Base-by-base conservation (phyloP, 1,139 yeast genomes). In the Scheffersomyces lignicola region DNA sequence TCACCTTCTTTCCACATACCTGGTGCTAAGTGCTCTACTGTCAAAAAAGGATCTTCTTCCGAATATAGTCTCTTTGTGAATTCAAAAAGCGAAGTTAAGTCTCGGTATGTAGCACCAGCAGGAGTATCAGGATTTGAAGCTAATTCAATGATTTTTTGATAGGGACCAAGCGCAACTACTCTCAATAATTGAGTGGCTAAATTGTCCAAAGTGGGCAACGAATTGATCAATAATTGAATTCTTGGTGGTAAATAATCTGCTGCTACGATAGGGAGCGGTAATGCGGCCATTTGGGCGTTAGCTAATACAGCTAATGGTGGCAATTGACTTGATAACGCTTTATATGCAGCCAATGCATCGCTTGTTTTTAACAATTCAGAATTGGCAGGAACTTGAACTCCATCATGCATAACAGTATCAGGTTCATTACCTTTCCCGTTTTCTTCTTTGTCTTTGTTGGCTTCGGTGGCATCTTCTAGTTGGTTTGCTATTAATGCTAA, bases 81-180 rank as follows among this genome's bases (percentile, higher is more conserved):
- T 50, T 84, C 90, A 52, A 88, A 88, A 28, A 87, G 62, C 27
- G 83, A 81, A 13, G 86, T 76, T 45, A 89, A 65, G 41, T 83
- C 83, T 36, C 82, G 73, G 51, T 80, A 88, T 0, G 89, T 80
- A 27, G 84, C 84, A 3, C 89, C 89, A 12, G 85, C 80, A 2
- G 78, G 78, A 7, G 84, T 75, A 30, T 83, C 89, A 5, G 85
- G 80, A 45, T 78, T 82, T 10, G 89, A 79, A 1, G 87, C 87
- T 33, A 83, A 65, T 31, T 81, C 83, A 45, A 86, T 68, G 15
- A 85, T 80, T 37, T 80, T 84, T 47, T 84, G 88, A 51, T 83
- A 84, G 1, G 89, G 83, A 0, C 83, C 82, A 24, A 73, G 69
- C 2, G 87, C 85, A 24, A 86, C 76, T 3, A 80, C 68, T 37